Evolutionary conservation across 1,284 basidiomycete genomes (phyloP).

Genomic region (Singerocomus inundabilis): DNA sequence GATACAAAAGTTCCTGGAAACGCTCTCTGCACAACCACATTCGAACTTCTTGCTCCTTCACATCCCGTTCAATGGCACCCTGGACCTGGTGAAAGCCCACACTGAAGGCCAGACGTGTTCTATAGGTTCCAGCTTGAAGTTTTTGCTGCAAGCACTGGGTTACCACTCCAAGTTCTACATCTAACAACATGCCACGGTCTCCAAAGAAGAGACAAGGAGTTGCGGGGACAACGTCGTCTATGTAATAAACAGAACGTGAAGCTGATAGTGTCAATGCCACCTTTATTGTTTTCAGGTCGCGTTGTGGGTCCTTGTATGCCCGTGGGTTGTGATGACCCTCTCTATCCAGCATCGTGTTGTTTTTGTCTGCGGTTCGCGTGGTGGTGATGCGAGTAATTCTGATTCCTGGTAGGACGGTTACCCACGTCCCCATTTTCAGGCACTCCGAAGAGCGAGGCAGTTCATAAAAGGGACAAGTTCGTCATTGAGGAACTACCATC

Average conservation of each 20-base stretch:
- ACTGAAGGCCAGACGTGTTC: too few species aligned
- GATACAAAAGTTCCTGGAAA: neutral
- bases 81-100: too few species aligned
- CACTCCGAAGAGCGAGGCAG: neutral
- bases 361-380: conserved; percentile 17
- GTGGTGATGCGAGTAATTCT: conserved; percentile 14
- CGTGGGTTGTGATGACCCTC: conserved; percentile 1
- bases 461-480: conserved; percentile 19
- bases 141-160: neutral
- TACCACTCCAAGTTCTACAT: neutral
- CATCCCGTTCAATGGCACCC: too few species aligned
- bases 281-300: conserved; percentile 20
- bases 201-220: conserved; percentile 15
- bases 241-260: neutral
- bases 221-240: conserved; percentile 9
- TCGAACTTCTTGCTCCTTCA: too few species aligned
- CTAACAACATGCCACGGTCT: neutral
- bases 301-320: conserved; percentile 28
- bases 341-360: conserved; percentile 8
- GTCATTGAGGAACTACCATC: neutral
- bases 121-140: too few species aligned
- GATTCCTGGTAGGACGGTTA: neutral
- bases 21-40: neutral
- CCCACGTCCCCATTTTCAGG: neutral
- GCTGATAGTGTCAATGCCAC: neutral